These are phyloP conservation scores for Hypomyces rosellus DNA, from an alignment of 2,329 filamentous ascomycete genomes.

Conservation along the genomic window DNA sequence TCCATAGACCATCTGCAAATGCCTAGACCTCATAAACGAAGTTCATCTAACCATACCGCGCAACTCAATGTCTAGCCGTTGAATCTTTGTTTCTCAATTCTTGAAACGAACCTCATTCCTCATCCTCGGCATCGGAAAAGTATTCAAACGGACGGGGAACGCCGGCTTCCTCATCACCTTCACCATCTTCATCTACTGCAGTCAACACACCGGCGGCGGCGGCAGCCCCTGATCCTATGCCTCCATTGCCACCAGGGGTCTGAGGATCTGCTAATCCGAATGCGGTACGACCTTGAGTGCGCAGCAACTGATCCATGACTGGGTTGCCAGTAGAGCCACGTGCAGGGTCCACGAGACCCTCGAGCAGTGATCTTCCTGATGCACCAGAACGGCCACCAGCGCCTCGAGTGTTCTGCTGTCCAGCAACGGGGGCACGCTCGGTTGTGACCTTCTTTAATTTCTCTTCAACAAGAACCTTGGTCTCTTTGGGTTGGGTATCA, in stretches of 20 bases:
- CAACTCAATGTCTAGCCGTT: too few relatives aligned
- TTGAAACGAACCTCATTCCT: slow-evolving; percentile 14
- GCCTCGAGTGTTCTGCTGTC: slow-evolving; percentile 24
- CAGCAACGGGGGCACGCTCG: slow-evolving; percentile 55
- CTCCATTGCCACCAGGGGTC: slow-evolving; percentile 34
- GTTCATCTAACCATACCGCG: too few relatives aligned
- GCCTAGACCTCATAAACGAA: too few relatives aligned
- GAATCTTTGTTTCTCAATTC: background rate
- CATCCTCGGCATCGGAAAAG: slow-evolving; percentile 55
- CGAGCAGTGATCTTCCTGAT: slow-evolving; percentile 29
- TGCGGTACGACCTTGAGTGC: slow-evolving; percentile 30
- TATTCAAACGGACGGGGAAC: slow-evolving; percentile 72
- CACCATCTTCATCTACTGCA: slow-evolving; percentile 78
- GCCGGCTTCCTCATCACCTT: slow-evolving; percentile 65
- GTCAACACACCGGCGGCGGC: slow-evolving; percentile 76
- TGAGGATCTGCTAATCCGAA: slow-evolving; percentile 25
- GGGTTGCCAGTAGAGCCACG: slow-evolving; percentile 27
- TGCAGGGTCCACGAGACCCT: slow-evolving; percentile 27
- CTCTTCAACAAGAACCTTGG: slow-evolving; percentile 78
- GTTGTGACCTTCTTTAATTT: slow-evolving; percentile 77
- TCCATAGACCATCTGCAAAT: too few relatives aligned
- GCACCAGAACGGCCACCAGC: slow-evolving; percentile 28
- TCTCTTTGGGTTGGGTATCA: slow-evolving; percentile 72
- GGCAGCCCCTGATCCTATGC: slow-evolving; percentile 51
- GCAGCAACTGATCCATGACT: slow-evolving; percentile 38